phyloP scores from a whole-genome alignment of 495 filamentous ascomycete genomes.

The Aspergillus avenaceus region DNA sequence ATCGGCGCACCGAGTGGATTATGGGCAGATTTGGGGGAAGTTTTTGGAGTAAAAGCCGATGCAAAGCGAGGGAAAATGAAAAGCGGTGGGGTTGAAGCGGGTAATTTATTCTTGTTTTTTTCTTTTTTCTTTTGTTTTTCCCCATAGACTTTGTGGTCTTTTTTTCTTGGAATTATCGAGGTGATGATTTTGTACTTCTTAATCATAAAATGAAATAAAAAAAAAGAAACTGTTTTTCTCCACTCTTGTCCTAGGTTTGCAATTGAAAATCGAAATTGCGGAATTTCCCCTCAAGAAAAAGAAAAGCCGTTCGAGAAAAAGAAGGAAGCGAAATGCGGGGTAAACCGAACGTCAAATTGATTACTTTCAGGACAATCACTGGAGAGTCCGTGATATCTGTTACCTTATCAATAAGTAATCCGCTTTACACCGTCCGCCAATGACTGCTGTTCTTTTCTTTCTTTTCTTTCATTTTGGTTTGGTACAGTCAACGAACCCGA shows the following conservation, averaged over 20 bases:
- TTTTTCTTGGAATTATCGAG: too few species aligned
- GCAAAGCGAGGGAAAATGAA: constrained; percentile 43
- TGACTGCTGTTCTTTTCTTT: background rate
- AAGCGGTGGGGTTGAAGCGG: constrained; percentile 32
- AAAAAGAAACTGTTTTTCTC: too few species aligned
- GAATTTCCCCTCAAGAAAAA: background rate
- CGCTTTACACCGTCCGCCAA: constrained; percentile 10
- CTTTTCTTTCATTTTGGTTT: background rate
- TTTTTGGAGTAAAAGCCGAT: constrained; percentile 32
- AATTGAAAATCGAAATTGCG: constrained; percentile 3
- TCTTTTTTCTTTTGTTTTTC: background rate
- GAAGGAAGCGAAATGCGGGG: constrained; percentile 9
- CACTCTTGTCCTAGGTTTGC: too few species aligned
- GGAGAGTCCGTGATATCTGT: constrained; percentile 4
- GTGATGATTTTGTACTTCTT: too few species aligned
- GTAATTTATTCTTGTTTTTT: constrained; percentile 20
- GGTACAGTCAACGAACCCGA: too few species aligned
- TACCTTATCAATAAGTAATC: constrained; percentile 19
- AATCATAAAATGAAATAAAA: too few species aligned
- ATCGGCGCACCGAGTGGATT: constrained; percentile 21
- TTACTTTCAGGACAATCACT: constrained; percentile 4
- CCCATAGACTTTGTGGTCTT: background rate
- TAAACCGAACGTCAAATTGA: constrained; percentile 5
- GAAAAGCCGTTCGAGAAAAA: background rate
- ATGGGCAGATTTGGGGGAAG: constrained; percentile 16